Conservation (phyloP, 2,329 filamentous ascomycete species). For the Monosporascus sp. region DNA sequence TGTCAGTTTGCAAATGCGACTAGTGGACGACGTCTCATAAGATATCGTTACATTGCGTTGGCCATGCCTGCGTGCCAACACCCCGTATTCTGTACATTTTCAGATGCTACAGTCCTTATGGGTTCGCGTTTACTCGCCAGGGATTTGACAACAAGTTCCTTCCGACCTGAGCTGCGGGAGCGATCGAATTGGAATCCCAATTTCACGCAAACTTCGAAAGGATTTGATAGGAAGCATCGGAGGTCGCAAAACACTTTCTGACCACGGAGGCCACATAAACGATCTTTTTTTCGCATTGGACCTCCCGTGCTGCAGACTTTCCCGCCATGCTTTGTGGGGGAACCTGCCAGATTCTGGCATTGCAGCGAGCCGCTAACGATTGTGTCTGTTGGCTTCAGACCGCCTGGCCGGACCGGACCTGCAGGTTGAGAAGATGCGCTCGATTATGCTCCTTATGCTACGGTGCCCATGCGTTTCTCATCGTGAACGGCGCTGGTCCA, state of each 20-base stretch:
- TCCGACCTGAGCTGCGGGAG: no score
- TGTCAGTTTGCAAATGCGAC: background rate
- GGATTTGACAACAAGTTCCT: no score
- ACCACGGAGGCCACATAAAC: no score
- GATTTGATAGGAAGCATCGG: no score
- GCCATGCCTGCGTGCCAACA: background rate
- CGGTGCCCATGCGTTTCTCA: background rate
- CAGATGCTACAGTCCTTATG: no score
- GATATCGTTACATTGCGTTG: background rate
- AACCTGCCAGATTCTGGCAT: background rate
- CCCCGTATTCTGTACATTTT: background rate
- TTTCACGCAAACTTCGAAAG: no score
- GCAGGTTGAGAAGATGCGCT: background rate
- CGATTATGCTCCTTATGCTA: background rate
- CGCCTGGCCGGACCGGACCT: background rate
- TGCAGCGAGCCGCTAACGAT: background rate
- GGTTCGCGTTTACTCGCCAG: no score
- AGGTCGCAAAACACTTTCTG: no score
- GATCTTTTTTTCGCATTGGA: no score
- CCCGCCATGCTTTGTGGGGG: background rate
- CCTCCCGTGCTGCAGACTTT: background rate
- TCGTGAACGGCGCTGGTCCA: constrained; percentile 11
- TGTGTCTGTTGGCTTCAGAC: background rate
- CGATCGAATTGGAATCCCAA: no score
- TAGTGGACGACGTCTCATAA: background rate